Evolutionary conservation across 805 yeast genomes (phyloP), one percentile per base, ranked within the genome.

Genomic region (Nakazawaea ernobii): DNA sequence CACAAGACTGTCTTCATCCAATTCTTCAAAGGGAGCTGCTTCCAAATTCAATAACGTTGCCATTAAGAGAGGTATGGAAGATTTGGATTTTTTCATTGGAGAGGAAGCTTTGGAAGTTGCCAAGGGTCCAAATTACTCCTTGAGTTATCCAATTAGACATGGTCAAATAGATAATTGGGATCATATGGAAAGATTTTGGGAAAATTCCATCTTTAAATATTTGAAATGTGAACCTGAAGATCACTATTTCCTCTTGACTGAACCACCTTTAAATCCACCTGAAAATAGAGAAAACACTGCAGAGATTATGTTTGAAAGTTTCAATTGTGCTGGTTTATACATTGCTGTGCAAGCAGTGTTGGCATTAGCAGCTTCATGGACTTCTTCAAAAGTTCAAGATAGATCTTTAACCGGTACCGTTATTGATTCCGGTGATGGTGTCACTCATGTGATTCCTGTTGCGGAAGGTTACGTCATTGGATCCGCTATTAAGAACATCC

Each of bases 101-200:
- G 94, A 94, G 59, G 98, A 92, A 65, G 99, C 99, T 1, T 61
- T 94, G 38, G 78, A 77, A 45, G 96, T 96, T 11, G 85, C 97
- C n/a, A 84, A 80, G 57, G 95, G 96, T 6, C 89, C 96, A 24
- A 73, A 88, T 28, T 94, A 94, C 67, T 84, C 91, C 28, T 71
- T 94, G 50, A 79, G 82, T 53, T 94, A 94, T 61, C 99, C 99
- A 15, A 90, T 94, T 52, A 85, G 90, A 66, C 99, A 94, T 62
- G 99, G 99, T 26, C 99, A 94, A 72, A 86, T 94, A 53, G 99
- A 94, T 67, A 89, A 94, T 66, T 94, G 99, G 99, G 99, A 94
- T 70, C 97, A 94, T 63, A 94, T 94, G 99, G 99, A 94, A 68
- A 78, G 99, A 63, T 92, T 90, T 67, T 94, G 99, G 99, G 98